Base-by-base conservation (phyloP, 768 basidiomycete genomes). In the Suillus americanus region DNA sequence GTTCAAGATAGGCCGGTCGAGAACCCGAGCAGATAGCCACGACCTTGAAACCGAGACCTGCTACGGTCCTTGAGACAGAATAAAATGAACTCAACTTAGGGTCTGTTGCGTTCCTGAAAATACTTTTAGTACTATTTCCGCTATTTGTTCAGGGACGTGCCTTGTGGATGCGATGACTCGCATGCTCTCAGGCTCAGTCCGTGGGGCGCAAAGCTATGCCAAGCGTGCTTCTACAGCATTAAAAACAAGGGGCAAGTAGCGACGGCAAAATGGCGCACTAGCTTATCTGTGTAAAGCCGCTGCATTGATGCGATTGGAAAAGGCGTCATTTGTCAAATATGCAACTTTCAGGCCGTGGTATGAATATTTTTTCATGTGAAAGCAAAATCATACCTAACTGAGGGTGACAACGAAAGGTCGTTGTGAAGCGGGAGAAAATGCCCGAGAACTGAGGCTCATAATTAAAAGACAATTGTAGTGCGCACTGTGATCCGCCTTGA, bases 321-420 rank as follows among this genome's bases (percentile, higher is more conserved):
- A 25, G 38, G 38, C 8, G 9, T 18, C 23, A 57, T n/a, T 55
- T 56, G 33, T 33, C 33, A 33, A 5, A 33, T 33, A 33, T 33
- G 54, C 23, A 9, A 2, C 5, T 10, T 9, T 6, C 55, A 37
- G 37, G 14, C 25, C 56, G 38, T 57, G 56, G 56, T 40, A 57
- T 57, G 25, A 18, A 25, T 2, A 40, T 38, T 57, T 10, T 40
- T 25, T 40, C 38, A 40, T 57, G 38, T 28, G 56, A 57, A 57
- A 57, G 56, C 1, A 18, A 57, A 57, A 40, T 20, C 38, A 59
- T 59, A 28, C 57, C 57, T 20, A 59, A 59, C 16, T 59, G 25
- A 40, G 56, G 18, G 38, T 59, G 56, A 59, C 57, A 38, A 59
- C 57, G 40, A 43, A 57, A 25, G 18, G 56, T n/a, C n/a, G 55